Percentiles rank a stretch among this genome's conserved stretches.
These are phyloP conservation scores for Aspergillus uvarum DNA, from an alignment of 2,329 filamentous ascomycete genomes.

Conservation along the genomic window DNA sequence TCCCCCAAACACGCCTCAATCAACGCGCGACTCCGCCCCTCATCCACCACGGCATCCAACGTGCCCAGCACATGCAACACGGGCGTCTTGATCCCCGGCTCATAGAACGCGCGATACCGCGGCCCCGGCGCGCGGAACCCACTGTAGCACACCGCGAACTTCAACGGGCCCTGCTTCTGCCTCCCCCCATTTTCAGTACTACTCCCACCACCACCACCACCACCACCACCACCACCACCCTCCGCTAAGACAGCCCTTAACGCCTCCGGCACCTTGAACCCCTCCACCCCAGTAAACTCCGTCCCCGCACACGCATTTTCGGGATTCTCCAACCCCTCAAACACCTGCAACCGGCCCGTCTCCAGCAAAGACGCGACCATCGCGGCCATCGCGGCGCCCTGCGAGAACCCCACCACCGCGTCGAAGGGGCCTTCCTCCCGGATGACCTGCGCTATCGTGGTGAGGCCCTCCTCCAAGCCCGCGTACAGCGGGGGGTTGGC, in stretches of 20 bases:
- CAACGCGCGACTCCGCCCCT: constrained; percentile 66
- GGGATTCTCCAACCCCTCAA: constrained; percentile 42
- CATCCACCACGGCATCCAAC: constrained; percentile 84
- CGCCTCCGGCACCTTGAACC: constrained; percentile 56
- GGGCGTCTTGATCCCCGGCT: constrained; percentile 73
- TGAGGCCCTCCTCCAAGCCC: constrained; percentile 68
- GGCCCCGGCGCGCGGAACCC: constrained; percentile 69
- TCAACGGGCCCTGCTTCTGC: constrained; percentile 54
- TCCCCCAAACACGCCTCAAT: constrained; percentile 62
- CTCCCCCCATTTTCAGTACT: neutral
- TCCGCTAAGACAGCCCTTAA: constrained; percentile 15
- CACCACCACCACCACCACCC: too few species aligned
- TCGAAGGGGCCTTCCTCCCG: constrained; percentile 67
- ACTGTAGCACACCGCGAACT: constrained; percentile 74
- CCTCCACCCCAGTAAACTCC: constrained; percentile 10
- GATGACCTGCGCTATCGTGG: constrained; percentile 61
- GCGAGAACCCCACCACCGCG: constrained; percentile 78
- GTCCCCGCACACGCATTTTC: constrained; percentile 20
- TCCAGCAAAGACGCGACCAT: constrained; percentile 75
- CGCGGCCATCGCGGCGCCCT: constrained; percentile 71
- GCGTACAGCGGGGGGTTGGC: constrained; percentile 65
- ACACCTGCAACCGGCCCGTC: constrained; percentile 42
- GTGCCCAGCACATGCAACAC: constrained; percentile 79
- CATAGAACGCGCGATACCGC: constrained; percentile 68
- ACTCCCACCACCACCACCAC: too few species aligned